A percentile compares a stretch with the other conserved stretches of the same genome.
Evolutionary conservation across 2,329 filamentous ascomycete species (phyloP).

Genomic region (Passalora sequoiae): DNA sequence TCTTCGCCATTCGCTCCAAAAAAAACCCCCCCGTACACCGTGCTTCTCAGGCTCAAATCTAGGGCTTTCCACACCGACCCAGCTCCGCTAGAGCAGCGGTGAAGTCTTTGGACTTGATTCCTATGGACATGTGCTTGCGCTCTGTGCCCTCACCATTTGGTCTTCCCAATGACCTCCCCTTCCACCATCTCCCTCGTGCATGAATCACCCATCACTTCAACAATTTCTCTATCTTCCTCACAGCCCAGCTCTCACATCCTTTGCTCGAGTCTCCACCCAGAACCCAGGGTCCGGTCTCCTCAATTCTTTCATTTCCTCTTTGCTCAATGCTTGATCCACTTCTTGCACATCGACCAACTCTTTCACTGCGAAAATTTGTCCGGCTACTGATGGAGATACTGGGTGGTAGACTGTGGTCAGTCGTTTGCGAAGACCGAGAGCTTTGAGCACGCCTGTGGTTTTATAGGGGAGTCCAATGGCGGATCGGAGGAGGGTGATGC

Average conservation of each 20-base stretch:
- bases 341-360: conserved; percentile 81
- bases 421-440: conserved; percentile 79
- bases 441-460: conserved; percentile 72
- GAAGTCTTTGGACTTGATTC: too few relatives aligned
- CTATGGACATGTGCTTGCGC: too few relatives aligned
- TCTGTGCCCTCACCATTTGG: too few relatives aligned
- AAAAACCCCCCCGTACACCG: too few relatives aligned
- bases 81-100: too few relatives aligned
- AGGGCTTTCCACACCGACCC: too few relatives aligned
- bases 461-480: conserved; percentile 78
- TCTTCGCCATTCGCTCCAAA: too few relatives aligned
- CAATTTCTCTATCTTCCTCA: too few relatives aligned
- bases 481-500: conserved; percentile 83
- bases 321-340: conserved; percentile 61
- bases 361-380: conserved; percentile 91
- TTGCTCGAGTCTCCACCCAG: conserved; percentile 61
- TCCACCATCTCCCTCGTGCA: too few relatives aligned
- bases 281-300: conserved; percentile 75
- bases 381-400: conserved; percentile 72
- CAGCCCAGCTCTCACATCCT: conserved; percentile 11
- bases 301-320: conserved; percentile 63
- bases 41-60: too few relatives aligned
- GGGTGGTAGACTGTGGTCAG: conserved; percentile 86
- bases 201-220: too few relatives aligned
- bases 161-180: too few relatives aligned